Conservation (phyloP, 768 basidiomycete species). For the Suillus fuscotomentosus region DNA sequence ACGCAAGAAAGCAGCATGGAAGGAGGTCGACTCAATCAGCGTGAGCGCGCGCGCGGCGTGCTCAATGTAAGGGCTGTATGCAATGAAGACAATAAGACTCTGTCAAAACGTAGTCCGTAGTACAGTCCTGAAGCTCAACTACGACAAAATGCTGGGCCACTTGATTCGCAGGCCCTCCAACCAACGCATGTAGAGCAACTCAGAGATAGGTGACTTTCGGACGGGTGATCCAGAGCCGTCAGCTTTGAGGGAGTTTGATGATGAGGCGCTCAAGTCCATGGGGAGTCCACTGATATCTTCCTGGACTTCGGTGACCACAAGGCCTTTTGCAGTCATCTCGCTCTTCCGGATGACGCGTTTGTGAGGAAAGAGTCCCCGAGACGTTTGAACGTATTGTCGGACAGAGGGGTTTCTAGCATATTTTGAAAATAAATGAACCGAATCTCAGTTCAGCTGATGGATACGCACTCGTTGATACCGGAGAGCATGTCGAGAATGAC, state of each 20-base stretch:
- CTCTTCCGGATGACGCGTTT: slow-evolving; percentile 75
- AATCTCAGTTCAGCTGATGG: slow-evolving; percentile 2
- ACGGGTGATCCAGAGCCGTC: slow-evolving; percentile 42
- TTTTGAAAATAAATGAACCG: slow-evolving; percentile 5
- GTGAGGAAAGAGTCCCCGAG: slow-evolving; percentile 80
- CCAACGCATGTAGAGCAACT: slow-evolving; percentile 97
- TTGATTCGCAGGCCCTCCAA: slow-evolving; percentile 87
- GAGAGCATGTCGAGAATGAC: slow-evolving; percentile 86
- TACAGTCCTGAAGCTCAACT: slow-evolving; percentile 8
- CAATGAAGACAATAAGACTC: neutral
- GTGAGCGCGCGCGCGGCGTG: neutral
- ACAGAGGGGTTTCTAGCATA: slow-evolving; percentile 69
- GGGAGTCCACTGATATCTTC: slow-evolving; percentile 63
- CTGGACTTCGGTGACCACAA: slow-evolving; percentile 80
- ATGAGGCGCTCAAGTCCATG: slow-evolving; percentile 30
- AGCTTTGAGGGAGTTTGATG: slow-evolving; percentile 27
- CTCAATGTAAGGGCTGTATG: neutral
- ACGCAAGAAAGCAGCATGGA: neutral
- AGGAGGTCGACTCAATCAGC: neutral
- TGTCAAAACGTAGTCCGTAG: neutral
- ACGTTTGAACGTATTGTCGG: slow-evolving; percentile 78
- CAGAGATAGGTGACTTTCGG: slow-evolving; percentile 87
- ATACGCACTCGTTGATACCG: slow-evolving; percentile 85
- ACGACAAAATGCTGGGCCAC: slow-evolving; percentile 72
- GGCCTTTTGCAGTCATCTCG: slow-evolving; percentile 81